These are phyloP conservation scores for Suhomyces wounanorum DNA, from an alignment of 1,139 yeast genomes.

Conservation along the genomic window DNA sequence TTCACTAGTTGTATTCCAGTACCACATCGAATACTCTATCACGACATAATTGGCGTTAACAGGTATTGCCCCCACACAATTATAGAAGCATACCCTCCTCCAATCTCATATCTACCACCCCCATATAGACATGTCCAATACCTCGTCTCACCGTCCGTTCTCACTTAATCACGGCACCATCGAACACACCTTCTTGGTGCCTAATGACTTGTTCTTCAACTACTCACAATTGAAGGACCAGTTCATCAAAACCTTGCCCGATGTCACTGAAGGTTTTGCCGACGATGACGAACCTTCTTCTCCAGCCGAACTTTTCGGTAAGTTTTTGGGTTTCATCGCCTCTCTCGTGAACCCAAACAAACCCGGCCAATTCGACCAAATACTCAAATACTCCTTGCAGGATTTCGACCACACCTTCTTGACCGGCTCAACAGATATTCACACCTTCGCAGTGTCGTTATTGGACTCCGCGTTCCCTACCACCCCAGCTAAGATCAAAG, in stretches of 20 bases:
- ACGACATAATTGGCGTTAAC: not conserved
- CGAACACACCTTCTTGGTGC: conserved; percentile 86
- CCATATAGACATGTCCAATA: conserved; percentile 21
- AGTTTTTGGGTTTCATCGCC: conserved; percentile 81
- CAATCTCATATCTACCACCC: not conserved
- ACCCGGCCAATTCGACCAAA: conserved; percentile 58
- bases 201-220: conserved; percentile 74
- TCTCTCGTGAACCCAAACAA: conserved; percentile 49
- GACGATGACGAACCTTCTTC: conserved; percentile 89
- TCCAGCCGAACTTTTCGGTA: conserved; percentile 82
- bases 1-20: conserved; percentile 7
- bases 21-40: conserved; percentile 11
- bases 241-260: conserved; percentile 76
- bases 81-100: not conserved
- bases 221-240: conserved; percentile 89
- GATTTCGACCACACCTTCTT: conserved; percentile 86
- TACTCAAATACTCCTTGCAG: conserved; percentile 65
- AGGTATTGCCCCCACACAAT: not conserved
- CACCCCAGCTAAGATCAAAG: conserved; percentile 67
- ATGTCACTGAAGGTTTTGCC: conserved; percentile 80
- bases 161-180: conserved; percentile 81
- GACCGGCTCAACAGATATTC: conserved; percentile 64
- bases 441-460: conserved; percentile 78
- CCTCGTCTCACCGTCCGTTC: conserved; percentile 58
- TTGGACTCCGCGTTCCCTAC: conserved; percentile 59